Percentiles rank a stretch among this genome's conserved stretches.
Evolutionary conservation across 257 asterid genomes (phyloP).

Genomic region (Solanum infundibuliforme): DNA sequence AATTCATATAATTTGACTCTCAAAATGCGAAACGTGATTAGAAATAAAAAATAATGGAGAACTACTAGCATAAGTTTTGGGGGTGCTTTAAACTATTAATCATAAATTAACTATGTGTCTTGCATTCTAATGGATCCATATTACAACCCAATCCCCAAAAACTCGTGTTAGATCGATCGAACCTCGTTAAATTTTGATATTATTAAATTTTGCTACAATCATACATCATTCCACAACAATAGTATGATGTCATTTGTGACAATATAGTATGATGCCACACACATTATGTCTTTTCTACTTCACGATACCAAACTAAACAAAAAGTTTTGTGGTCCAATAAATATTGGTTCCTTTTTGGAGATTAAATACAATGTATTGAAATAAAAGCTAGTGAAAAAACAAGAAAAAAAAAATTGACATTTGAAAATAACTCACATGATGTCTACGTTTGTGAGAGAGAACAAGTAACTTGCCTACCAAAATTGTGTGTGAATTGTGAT

Average conservation of each 20-base stretch:
- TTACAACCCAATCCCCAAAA: neutral
- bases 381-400: neutral
- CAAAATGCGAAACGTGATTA: too few species aligned
- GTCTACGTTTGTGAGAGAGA: neutral
- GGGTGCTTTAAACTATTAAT: neutral
- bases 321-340: neutral
- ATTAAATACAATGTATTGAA: neutral
- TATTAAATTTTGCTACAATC: neutral
- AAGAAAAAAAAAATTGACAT: neutral
- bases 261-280: neutral
- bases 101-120: neutral
- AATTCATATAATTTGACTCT: too few species aligned
- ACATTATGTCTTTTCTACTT: neutral
- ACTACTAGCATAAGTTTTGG: too few species aligned
- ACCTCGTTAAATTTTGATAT: neutral
- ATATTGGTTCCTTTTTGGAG: neutral
- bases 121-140: neutral
- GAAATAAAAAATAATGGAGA: neutral
- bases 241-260: neutral
- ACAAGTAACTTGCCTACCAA: neutral
- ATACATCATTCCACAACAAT: neutral
- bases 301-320: neutral
- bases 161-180: accelerated
- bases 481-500: neutral
- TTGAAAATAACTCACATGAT: neutral